These are phyloP conservation scores for Cercospora sp. DNA, from an alignment of 2,329 filamentous ascomycete species.

Conservation along the genomic window DNA sequence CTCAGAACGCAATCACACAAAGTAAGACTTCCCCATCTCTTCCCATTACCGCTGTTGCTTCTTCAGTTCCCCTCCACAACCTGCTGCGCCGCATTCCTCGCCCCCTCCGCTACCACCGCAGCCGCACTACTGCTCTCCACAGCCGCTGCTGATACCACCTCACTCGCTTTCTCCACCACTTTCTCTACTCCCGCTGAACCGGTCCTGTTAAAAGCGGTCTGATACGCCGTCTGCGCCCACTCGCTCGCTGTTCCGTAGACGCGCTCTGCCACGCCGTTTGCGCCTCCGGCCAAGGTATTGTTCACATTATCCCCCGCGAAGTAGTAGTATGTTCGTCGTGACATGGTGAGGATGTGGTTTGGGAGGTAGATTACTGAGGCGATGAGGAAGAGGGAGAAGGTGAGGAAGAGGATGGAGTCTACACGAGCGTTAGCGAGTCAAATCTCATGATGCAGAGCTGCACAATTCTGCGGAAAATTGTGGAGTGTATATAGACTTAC, in stretches of 20 bases:
- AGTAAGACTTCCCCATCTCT: not conserved
- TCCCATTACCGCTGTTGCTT: not conserved
- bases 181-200: slow-evolving; percentile 19
- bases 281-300: slow-evolving; percentile 9
- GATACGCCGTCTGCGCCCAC: slow-evolving; percentile 28
- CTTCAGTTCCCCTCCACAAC: not conserved
- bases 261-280: slow-evolving; percentile 21
- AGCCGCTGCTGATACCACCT: not conserved
- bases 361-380: slow-evolving; percentile 91
- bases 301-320: slow-evolving; percentile 67
- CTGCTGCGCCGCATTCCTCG: not conserved
- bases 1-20: not conserved
- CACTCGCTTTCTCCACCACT: slow-evolving; percentile 21
- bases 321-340: slow-evolving; percentile 90
- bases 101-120: not conserved
- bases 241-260: slow-evolving; percentile 27
- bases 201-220: slow-evolving; percentile 27
- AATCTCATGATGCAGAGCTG: too few relatives aligned
- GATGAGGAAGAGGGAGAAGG: slow-evolving; percentile 81
- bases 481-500: too few relatives aligned
- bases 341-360: slow-evolving; percentile 80
- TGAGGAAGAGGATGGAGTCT: slow-evolving; percentile 92
- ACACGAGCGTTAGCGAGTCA: too few relatives aligned
- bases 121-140: not conserved
- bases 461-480: too few relatives aligned